Conservation (phyloP, 179 eudicot species). For the Vitellaria paradoxa region DNA sequence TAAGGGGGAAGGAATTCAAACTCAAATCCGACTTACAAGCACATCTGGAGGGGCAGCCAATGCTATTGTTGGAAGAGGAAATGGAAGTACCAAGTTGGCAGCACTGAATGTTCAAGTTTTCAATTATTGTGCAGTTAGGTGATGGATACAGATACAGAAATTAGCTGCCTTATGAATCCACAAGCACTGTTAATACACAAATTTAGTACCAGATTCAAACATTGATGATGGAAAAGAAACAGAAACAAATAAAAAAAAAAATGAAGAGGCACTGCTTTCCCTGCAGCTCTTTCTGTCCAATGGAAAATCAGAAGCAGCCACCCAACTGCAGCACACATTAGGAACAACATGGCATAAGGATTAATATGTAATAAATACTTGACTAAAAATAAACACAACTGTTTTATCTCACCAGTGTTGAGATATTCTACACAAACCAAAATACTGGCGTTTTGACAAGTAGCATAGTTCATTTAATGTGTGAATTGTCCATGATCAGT, state of each 20-base stretch:
- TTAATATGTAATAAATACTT: no score
- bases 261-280: not conserved
- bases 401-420: not conserved
- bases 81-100: not conserved
- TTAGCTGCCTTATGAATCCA: slow-evolving; percentile 1
- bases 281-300: not conserved
- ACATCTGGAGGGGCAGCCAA: no score
- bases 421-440: not conserved
- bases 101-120: not conserved
- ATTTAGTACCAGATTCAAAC: not conserved
- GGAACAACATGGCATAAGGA: not conserved
- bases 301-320: slow-evolving; percentile 15
- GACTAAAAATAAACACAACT: not conserved
- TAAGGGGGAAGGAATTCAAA: no score
- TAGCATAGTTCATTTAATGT: not conserved
- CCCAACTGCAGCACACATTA: slow-evolving; percentile 8
- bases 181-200: not conserved
- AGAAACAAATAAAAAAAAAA: not conserved
- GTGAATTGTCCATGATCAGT: not conserved
- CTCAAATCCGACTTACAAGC: no score
- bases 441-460: not conserved
- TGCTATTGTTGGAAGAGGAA: not conserved
- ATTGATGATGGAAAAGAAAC: not conserved
- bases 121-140: not conserved
- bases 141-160: not conserved